These are phyloP conservation scores for Calonectria hongkongensis DNA, from an alignment of 2,329 filamentous ascomycete genomes.

Conservation along the genomic window DNA sequence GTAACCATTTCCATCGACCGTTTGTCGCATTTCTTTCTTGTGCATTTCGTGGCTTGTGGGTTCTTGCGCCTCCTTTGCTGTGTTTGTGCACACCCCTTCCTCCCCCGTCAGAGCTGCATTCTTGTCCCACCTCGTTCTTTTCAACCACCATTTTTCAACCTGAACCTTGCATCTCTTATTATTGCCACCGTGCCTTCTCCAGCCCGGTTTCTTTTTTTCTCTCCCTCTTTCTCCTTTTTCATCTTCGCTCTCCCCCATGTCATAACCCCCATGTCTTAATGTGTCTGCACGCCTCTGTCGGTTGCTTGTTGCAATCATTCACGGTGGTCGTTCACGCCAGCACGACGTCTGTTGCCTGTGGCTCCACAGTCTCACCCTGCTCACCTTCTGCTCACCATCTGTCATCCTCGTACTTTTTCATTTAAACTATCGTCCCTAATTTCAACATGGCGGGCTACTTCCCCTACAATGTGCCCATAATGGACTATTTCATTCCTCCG, in stretches of 20 bases:
- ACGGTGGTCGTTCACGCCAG: constrained; percentile 24
- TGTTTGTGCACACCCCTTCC: constrained; percentile 10
- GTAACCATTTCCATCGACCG: constrained; percentile 21
- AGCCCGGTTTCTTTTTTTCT: neutral
- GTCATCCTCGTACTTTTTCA: neutral
- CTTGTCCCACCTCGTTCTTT: constrained; percentile 32
- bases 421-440: constrained; percentile 1
- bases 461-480: neutral
- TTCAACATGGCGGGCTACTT: constrained; percentile 10
- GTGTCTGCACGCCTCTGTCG: neutral
- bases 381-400: neutral
- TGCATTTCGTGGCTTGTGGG: constrained; percentile 18
- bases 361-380: constrained; percentile 14
- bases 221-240: neutral
- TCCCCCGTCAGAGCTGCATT: constrained; percentile 21
- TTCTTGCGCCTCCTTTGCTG: constrained; percentile 30
- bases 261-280: neutral
- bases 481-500: neutral
- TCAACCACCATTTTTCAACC: constrained; percentile 34
- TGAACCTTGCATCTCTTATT: constrained; percentile 24
- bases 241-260: neutral
- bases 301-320: constrained; percentile 9
- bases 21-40: constrained; percentile 30
- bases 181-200: neutral
- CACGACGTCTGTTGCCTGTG: constrained; percentile 4